A percentile compares a stretch with the other conserved stretches of the same genome.
Conservation (phyloP, 495 filamentous ascomycete species). For the Penicillium flavigenum region DNA sequence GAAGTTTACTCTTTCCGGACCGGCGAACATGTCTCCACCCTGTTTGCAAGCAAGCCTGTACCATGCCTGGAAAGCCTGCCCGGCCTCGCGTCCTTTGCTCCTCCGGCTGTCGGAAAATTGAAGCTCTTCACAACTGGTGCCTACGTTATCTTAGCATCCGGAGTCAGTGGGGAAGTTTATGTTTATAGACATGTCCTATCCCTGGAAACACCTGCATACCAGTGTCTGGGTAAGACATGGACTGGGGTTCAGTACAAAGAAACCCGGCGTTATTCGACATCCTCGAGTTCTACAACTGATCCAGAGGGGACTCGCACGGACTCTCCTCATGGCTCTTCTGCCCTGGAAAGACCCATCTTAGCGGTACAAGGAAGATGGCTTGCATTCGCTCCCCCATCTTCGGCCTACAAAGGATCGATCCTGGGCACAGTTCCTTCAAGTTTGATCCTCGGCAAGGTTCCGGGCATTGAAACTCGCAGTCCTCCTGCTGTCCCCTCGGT, state of each 20-base stretch:
- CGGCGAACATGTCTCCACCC: conserved; percentile 62
- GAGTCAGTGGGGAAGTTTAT: conserved; percentile 81
- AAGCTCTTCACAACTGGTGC: conserved; percentile 65
- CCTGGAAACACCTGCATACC: conserved; percentile 60
- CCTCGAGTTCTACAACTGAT: conserved; percentile 54
- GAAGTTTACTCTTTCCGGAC: conserved; percentile 79
- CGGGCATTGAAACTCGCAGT: conserved; percentile 66
- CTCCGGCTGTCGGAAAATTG: conserved; percentile 67
- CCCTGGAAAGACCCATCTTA: conserved; percentile 62
- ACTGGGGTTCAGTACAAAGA: conserved; percentile 67
- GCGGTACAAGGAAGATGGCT: conserved; percentile 80
- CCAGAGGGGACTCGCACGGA: conserved; percentile 53
- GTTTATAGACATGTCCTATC: conserved; percentile 54
- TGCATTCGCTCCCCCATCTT: conserved; percentile 73
- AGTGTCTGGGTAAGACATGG: conserved; percentile 83
- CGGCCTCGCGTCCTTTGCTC: conserved; percentile 47
- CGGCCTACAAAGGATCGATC: conserved; percentile 67
- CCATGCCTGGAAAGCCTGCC: conserved; percentile 44
- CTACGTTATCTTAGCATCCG: conserved; percentile 71
- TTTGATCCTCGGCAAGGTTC: conserved; percentile 52
- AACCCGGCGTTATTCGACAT: conserved; percentile 49
- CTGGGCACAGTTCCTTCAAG: conserved; percentile 53
- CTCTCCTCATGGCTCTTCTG: conserved; percentile 40
- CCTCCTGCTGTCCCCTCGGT: conserved; percentile 73
- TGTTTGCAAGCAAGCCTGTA: conserved; percentile 59